Evolutionary conservation across 177 flowering plant species (phyloP).

Genomic region (Vitis hybrid): DNA sequence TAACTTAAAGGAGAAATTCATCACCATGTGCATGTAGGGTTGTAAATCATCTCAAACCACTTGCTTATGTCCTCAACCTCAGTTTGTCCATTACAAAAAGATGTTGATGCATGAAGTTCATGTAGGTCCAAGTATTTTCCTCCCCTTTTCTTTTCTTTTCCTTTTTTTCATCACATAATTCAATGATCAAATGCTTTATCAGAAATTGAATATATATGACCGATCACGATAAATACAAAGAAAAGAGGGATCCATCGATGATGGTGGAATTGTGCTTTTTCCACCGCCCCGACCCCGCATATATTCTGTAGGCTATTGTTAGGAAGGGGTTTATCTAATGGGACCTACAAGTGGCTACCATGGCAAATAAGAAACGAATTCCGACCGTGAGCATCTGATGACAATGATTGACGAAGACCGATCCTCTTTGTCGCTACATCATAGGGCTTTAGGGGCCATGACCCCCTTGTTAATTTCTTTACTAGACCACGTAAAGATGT

Average conservation of each 20-base stretch:
- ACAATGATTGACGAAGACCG: constrained; percentile 12
- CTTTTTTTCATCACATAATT: no score
- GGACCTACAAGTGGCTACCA: constrained; percentile 1
- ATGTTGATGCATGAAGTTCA: no score
- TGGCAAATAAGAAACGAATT: constrained; percentile 5
- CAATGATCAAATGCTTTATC: no score
- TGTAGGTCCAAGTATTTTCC: no score
- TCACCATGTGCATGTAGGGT: no score
- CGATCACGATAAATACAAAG: background rate
- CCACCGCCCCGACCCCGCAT: constrained; percentile 10
- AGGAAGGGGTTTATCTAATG: background rate
- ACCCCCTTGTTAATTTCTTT: background rate
- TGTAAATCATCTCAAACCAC: no score
- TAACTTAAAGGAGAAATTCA: no score
- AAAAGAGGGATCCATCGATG: background rate
- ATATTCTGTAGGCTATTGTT: constrained; percentile 10
- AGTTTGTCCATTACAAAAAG: no score
- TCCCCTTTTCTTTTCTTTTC: no score
- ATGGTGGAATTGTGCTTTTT: constrained; percentile 7
- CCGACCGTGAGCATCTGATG: constrained; percentile 25
- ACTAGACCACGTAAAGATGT: no score
- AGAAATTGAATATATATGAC: no score
- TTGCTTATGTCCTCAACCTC: no score
- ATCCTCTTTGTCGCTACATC: constrained; percentile 11
- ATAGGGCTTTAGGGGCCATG: background rate